Evolutionary conservation across 306 rosid genomes (phyloP).

Genomic region (Casuarina glauca): DNA sequence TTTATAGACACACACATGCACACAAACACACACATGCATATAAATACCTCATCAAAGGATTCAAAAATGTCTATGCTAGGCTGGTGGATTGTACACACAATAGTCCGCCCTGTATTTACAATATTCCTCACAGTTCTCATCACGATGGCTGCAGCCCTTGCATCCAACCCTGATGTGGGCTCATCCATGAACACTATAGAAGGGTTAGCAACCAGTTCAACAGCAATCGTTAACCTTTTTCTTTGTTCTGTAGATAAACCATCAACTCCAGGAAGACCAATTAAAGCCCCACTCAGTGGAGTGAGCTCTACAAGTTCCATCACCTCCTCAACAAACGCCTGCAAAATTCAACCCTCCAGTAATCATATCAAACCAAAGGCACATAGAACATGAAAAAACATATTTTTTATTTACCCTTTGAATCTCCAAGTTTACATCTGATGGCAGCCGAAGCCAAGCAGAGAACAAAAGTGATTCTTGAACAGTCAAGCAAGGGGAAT

Average conservation of each 20-base stretch:
- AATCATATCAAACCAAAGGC: conserved; percentile 12
- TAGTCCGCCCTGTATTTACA: conserved; percentile 94
- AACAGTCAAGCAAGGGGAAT: conserved; percentile 92
- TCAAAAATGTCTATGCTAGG: conserved; percentile 99
- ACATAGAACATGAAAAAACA: conserved; percentile 14
- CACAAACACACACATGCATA: neutral
- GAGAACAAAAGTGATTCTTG: conserved; percentile 88
- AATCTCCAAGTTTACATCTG: conserved; percentile 74
- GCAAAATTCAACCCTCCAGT: conserved; percentile 27
- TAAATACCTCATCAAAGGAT: conserved; percentile 92
- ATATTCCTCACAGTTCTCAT: conserved; percentile 99
- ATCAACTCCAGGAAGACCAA: conserved; percentile 91
- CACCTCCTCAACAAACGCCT: conserved; percentile 96
- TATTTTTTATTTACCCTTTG: conserved; percentile 57
- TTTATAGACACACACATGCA: too few relatives aligned
- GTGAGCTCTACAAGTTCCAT: conserved; percentile 98
- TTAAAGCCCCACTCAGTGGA: conserved; percentile 74
- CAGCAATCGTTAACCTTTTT: conserved; percentile 90
- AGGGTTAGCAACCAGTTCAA: conserved; percentile 93
- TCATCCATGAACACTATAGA: conserved; percentile 98
- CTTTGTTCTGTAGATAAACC: conserved; percentile 96
- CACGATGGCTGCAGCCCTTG: conserved; percentile 95
- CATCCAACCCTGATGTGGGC: conserved; percentile 98
- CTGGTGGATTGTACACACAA: conserved; percentile 97
- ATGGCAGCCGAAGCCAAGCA: conserved; percentile 89